Percentiles rank a stretch among this genome's conserved stretches.
Conservation (phyloP, 805 yeast genomes). For the Hemisphaericaspora nanyangensis region DNA sequence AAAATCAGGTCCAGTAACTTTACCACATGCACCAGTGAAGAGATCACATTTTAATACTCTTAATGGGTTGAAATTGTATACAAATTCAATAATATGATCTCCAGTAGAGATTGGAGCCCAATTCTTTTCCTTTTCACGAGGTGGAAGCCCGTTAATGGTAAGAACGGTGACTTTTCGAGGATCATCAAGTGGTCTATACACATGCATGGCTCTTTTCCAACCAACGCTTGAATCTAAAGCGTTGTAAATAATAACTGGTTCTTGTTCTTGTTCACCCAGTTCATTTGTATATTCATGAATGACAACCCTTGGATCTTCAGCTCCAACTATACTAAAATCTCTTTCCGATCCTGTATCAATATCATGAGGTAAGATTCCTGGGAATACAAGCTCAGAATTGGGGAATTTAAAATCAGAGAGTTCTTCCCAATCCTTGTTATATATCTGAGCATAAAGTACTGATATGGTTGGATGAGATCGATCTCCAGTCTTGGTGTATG, state of each 20-base stretch:
- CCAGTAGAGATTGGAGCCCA: slow-evolving; percentile 40
- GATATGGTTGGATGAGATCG: slow-evolving; percentile 22
- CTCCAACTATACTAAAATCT: slow-evolving; percentile 5
- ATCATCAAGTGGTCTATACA: slow-evolving; percentile 15
- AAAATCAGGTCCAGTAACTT: slow-evolving; percentile 12
- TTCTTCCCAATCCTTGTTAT: slow-evolving; percentile 19
- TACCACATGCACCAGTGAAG: slow-evolving; percentile 14
- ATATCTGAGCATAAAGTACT: slow-evolving; percentile 19
- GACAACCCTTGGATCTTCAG: slow-evolving; percentile 17
- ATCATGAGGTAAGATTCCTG: slow-evolving; percentile 10
- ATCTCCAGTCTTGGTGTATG: slow-evolving; percentile 17
- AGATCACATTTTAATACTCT: slow-evolving; percentile 15
- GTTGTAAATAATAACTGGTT: slow-evolving; percentile 21
- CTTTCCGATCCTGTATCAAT: slow-evolving; percentile 5
- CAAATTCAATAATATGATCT: slow-evolving; percentile 20
- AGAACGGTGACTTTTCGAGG: slow-evolving; percentile 13
- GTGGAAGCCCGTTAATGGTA: slow-evolving; percentile 7
- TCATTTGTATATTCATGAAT: slow-evolving; percentile 8
- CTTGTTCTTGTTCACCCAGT: slow-evolving; percentile 12
- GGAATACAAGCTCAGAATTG: slow-evolving; percentile 6
- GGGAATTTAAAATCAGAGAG: slow-evolving; percentile 9
- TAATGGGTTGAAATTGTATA: slow-evolving; percentile 29
- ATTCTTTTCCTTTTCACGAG: slow-evolving; percentile 24
- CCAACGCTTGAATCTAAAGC: slow-evolving; percentile 11
- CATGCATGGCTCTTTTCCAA: slow-evolving; percentile 20